phyloP scores from a whole-genome alignment of 345 rosid genomes.

The Melaleuca quinquenervia region DNA sequence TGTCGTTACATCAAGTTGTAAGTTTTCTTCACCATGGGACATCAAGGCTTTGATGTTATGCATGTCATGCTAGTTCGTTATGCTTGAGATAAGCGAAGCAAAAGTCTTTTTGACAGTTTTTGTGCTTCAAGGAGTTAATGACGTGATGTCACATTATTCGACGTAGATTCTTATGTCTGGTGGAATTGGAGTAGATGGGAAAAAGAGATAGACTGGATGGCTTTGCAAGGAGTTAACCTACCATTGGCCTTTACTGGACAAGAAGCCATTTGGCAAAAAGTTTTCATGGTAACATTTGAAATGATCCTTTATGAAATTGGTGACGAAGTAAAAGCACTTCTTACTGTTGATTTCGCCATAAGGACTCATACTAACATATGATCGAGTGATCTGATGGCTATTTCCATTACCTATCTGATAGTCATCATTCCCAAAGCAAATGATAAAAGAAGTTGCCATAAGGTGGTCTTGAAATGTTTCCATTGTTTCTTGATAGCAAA shows the following conservation, averaged over 20 bases:
- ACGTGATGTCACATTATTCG: conserved; percentile 2
- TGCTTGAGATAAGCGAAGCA: not conserved
- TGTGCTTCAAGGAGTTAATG: not conserved
- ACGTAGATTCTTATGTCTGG: conserved; percentile 85
- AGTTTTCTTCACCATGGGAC: conserved; percentile 4
- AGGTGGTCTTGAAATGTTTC: not conserved
- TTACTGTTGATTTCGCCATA: not conserved
- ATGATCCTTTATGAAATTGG: not conserved
- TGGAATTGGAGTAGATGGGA: conserved; percentile 96
- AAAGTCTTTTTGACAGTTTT: not conserved
- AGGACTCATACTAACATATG: not conserved
- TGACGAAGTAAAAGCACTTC: not conserved
- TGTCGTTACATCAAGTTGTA: conserved; percentile 93
- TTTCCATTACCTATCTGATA: not conserved
- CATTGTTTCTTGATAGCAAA: not conserved
- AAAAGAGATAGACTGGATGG: conserved; percentile 99
- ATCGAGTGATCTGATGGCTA: not conserved
- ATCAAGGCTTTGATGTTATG: not conserved
- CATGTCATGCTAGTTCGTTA: not conserved
- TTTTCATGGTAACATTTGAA: conserved; percentile 52
- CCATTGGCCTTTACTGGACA: conserved; percentile 95
- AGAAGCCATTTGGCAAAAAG: conserved; percentile 90
- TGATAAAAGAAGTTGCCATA: not conserved
- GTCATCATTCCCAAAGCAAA: not conserved
- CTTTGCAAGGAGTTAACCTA: conserved; percentile 89